Percentiles rank a stretch among this genome's conserved stretches.
Conservation (phyloP, 2,329 filamentous ascomycete species). For the Pseudodiploospora longispora region DNA sequence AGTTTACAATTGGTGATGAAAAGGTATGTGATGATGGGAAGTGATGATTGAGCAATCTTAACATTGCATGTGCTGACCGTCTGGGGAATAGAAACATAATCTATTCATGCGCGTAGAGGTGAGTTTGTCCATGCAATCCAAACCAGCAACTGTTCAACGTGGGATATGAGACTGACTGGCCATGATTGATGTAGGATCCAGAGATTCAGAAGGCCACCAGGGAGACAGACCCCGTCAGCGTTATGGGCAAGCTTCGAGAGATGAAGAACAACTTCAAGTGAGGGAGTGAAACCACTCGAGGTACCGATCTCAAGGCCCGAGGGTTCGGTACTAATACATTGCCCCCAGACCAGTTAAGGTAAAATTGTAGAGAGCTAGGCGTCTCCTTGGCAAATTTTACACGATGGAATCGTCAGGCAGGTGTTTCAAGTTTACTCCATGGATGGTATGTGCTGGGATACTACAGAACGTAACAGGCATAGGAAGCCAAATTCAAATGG, state of each 20-base stretch:
- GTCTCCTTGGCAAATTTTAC: not conserved
- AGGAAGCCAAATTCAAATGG: too few species aligned
- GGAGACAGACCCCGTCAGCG: constrained; percentile 68
- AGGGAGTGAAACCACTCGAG: constrained; percentile 22
- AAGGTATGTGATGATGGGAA: constrained; percentile 54
- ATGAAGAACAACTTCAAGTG: constrained; percentile 77
- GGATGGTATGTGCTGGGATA: too few species aligned
- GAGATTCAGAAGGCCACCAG: constrained; percentile 77
- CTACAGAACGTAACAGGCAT: too few species aligned
- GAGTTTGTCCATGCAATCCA: constrained; percentile 23
- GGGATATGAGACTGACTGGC: constrained; percentile 3
- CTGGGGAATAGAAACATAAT: constrained; percentile 63
- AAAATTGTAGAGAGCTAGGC: constrained; percentile 9
- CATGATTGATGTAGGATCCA: constrained; percentile 51
- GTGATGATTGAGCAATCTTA: not conserved
- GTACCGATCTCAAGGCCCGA: not conserved
- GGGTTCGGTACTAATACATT: not conserved
- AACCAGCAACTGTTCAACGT: not conserved
- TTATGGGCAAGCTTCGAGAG: constrained; percentile 79
- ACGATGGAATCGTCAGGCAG: not conserved
- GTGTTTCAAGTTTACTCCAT: too few species aligned
- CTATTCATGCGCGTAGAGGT: constrained; percentile 89
- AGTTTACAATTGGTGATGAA: constrained; percentile 95
- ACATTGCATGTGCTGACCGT: constrained; percentile 1
- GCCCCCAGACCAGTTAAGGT: constrained; percentile 18